Evolutionary conservation across 371 early-diverging fungal genomes (phyloP).

Genomic region (Syncephalastrum racemosum): DNA sequence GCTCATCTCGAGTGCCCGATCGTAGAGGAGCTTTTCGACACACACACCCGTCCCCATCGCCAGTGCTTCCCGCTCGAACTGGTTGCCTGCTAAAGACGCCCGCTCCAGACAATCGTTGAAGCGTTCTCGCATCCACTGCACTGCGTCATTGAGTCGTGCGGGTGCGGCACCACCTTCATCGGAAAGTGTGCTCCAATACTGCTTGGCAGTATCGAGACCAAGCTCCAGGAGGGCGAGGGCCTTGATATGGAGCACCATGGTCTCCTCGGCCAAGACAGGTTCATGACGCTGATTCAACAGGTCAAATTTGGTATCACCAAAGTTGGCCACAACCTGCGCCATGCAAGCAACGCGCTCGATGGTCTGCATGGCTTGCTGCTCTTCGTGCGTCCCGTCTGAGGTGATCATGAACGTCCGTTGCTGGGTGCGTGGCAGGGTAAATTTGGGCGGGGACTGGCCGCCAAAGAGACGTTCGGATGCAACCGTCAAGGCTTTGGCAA

Average conservation of each 20-base stretch:
- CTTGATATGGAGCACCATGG: conserved; percentile 73
- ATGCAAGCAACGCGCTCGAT: conserved; percentile 64
- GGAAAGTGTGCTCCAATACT: conserved; percentile 62
- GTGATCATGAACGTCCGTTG: conserved; percentile 20
- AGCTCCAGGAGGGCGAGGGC: conserved; percentile 74
- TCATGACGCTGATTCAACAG: conserved; percentile 20
- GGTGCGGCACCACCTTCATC: conserved; percentile 34
- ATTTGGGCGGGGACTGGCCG: conserved; percentile 51
- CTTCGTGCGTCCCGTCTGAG: conserved; percentile 30
- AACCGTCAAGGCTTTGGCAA: conserved; percentile 62
- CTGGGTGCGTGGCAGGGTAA: conserved; percentile 14
- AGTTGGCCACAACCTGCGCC: conserved; percentile 63
- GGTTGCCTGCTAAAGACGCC: conserved; percentile 64
- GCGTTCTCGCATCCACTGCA: conserved; percentile 86
- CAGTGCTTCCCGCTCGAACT: conserved; percentile 40
- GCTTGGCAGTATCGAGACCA: conserved; percentile 71
- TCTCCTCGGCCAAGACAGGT: conserved; percentile 59
- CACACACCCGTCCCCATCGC: conserved; percentile 33
- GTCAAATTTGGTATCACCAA: conserved; percentile 63
- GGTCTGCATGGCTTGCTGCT: conserved; percentile 39
- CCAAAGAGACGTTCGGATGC: conserved; percentile 64
- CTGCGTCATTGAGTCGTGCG: conserved; percentile 56
- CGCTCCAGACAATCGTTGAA: conserved; percentile 86
- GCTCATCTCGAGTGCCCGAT: conserved; percentile 65
- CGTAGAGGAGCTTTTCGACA: conserved; percentile 71